Evolutionary conservation across 2,329 filamentous ascomycete species (phyloP), one percentile per base, ranked within the genome.

Genomic region (Arthroderma sp.): DNA sequence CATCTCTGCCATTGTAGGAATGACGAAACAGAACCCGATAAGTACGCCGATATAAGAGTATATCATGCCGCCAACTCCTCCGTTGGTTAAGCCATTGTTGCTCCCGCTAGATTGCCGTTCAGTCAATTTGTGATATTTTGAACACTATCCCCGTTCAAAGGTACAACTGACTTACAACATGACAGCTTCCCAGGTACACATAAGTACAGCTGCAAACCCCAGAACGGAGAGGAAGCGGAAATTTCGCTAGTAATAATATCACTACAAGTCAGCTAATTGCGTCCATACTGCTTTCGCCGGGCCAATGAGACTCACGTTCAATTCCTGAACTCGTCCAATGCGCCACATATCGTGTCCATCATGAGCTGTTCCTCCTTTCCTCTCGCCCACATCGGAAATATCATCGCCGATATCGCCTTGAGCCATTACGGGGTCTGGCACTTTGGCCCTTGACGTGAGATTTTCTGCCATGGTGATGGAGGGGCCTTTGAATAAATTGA

Each of bases 191-290:
- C 39, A 57, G 58, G 62, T 61, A 58, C 57, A 61, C 37, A 75
- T 71, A 53, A 74, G 60, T 9, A 72, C 74, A 51, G 71, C 73
- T 15, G 68, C 71, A 60, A 76, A 76, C 11, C 73, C 74, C 15
- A 76, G 63, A 56, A 76, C 75, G 0, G 74, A 74, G 37, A 75
- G 62, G 58, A 74, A 75, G 23, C 67, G 66, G 65, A 76, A 77
- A 56, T 74, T 74, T 62, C 74, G 66, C 74, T 76, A 49, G 1
- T 15, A 37, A 9, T 13, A 3, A 13, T 15, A 15, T 37, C 13
- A n/a, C 7, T 3, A 31, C 4, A n/a, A 11, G 19, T 31, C 28
- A 31, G 28, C 7, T 31, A 31, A n/a, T 31, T 31, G 28, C 28
- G 7, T n/a, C n/a, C n/a, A n/a, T n/a, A n/a, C n/a, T n/a, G 28